These are phyloP conservation scores for Parastagonospora nodorum DNA, from an alignment of 2,329 filamentous ascomycete species.

Conservation along the genomic window DNA sequence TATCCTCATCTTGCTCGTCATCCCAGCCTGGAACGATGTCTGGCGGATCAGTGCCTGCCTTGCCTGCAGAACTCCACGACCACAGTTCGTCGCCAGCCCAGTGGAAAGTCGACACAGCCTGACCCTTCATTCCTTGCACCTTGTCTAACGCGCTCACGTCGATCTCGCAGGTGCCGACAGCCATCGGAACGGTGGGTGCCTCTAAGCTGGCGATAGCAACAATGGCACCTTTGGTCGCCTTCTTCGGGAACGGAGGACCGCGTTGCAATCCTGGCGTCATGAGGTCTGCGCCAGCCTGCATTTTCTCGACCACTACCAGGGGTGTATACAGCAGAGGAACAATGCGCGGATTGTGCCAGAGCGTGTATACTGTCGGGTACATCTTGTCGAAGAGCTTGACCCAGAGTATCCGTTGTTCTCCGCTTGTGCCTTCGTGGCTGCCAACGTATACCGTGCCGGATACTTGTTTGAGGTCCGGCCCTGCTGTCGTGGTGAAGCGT, in stretches of 20 bases:
- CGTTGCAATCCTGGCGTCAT: slow-evolving; percentile 71
- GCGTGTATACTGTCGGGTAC: slow-evolving; percentile 65
- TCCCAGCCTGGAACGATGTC: slow-evolving; percentile 59
- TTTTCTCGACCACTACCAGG: slow-evolving; percentile 64
- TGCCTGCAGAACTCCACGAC: slow-evolving; percentile 63
- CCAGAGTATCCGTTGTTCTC: slow-evolving; percentile 67
- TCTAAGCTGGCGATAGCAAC: slow-evolving; percentile 68
- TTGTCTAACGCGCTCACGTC: slow-evolving; percentile 61
- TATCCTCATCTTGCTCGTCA: slow-evolving; percentile 39
- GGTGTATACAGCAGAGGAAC: slow-evolving; percentile 69
- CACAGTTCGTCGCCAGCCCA: slow-evolving; percentile 74
- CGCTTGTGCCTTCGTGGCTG: slow-evolving; percentile 55
- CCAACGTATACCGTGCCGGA: slow-evolving; percentile 70
- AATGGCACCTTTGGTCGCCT: slow-evolving; percentile 63
- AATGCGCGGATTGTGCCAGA: slow-evolving; percentile 67
- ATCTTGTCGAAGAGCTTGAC: slow-evolving; percentile 64
- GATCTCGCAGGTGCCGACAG: slow-evolving; percentile 68
- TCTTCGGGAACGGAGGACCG: slow-evolving; percentile 66
- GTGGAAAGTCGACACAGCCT: slow-evolving; percentile 68
- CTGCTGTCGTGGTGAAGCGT: slow-evolving; percentile 68
- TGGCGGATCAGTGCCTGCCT: slow-evolving; percentile 59
- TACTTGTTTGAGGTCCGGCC: slow-evolving; percentile 64
- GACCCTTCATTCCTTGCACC: slow-evolving; percentile 66
- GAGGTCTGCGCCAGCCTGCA: slow-evolving; percentile 68
- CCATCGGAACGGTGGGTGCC: slow-evolving; percentile 64